Evolutionary conservation across 169 alveolate species (phyloP).

Genomic region (Babesia ovis): DNA sequence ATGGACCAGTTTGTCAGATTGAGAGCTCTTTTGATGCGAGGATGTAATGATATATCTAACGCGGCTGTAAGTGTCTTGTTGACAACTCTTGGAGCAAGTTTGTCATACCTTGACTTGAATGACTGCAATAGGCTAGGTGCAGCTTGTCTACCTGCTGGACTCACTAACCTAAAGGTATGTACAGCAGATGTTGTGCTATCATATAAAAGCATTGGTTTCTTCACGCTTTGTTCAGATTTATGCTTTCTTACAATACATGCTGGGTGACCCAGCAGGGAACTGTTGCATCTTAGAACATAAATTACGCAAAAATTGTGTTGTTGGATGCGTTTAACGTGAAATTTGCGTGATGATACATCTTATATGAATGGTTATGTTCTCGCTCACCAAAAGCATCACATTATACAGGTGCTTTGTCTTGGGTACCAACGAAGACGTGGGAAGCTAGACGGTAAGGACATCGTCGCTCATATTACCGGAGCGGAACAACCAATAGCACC

Average conservation of each 20-base stretch:
- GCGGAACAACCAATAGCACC: background rate
- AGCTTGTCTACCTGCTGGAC: slow-evolving; percentile 14
- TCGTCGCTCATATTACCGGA: slow-evolving; percentile 3
- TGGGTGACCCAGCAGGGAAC: too few species aligned
- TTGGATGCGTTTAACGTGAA: background rate
- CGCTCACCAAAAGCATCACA: background rate
- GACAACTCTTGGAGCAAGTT: background rate
- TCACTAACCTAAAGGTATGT: slow-evolving; percentile 17
- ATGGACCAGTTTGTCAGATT: slow-evolving; percentile 35
- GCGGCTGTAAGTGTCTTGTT: slow-evolving; percentile 24
- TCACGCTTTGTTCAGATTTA: too few species aligned
- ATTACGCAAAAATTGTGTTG: background rate
- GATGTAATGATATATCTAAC: slow-evolving; percentile 33
- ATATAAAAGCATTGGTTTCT: background rate
- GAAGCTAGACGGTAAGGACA: background rate
- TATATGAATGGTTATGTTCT: too few species aligned
- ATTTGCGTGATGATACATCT: background rate
- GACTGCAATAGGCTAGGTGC: slow-evolving; percentile 33
- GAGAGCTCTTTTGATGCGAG: slow-evolving; percentile 22
- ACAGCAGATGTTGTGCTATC: too few species aligned
- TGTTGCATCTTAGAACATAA: too few species aligned
- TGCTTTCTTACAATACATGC: too few species aligned
- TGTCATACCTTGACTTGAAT: slow-evolving; percentile 30
- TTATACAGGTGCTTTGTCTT: slow-evolving; percentile 8
- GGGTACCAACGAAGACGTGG: slow-evolving; percentile 10